Conservation (phyloP, 2,329 filamentous ascomycete genomes). For the Venturia effusa region DNA sequence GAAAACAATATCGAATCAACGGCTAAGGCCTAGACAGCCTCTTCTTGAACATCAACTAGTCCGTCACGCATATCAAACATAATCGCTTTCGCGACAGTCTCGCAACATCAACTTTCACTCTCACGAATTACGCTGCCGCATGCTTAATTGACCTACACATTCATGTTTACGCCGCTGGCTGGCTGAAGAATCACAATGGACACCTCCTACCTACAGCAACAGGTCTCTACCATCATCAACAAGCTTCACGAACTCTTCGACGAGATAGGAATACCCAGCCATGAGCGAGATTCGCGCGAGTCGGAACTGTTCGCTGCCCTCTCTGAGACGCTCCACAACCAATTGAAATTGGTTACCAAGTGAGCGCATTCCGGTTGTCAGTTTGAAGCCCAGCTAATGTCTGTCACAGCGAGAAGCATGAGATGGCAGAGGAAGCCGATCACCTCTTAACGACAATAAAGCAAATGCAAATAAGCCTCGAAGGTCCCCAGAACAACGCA, state of each 20-base stretch:
- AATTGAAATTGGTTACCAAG: constrained; percentile 71
- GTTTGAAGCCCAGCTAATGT: not conserved
- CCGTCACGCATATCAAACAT: not conserved
- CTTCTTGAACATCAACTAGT: not conserved
- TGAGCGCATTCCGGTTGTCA: constrained; percentile 23
- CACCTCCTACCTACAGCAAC: constrained; percentile 83
- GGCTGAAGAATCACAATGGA: constrained; percentile 49
- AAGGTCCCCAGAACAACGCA: constrained; percentile 58
- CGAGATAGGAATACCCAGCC: constrained; percentile 87
- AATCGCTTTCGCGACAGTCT: not conserved
- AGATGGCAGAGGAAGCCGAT: constrained; percentile 81
- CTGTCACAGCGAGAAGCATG: constrained; percentile 64
- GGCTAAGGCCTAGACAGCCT: not conserved
- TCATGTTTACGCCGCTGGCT: constrained; percentile 3
- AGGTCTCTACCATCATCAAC: constrained; percentile 87
- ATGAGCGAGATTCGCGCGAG: constrained; percentile 85
- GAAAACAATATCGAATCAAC: not conserved
- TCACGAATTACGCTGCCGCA: not conserved
- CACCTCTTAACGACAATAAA: constrained; percentile 74
- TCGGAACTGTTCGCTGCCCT: constrained; percentile 88
- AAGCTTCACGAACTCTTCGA: constrained; percentile 93
- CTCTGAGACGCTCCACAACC: constrained; percentile 83
- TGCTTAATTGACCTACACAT: not conserved
- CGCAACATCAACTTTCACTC: not conserved
- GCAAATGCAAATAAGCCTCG: constrained; percentile 87